A percentile compares a stretch with the other conserved stretches of the same genome.
phyloP scores from a whole-genome alignment of 163 green algal species.

The Chlorella variabilis region DNA sequence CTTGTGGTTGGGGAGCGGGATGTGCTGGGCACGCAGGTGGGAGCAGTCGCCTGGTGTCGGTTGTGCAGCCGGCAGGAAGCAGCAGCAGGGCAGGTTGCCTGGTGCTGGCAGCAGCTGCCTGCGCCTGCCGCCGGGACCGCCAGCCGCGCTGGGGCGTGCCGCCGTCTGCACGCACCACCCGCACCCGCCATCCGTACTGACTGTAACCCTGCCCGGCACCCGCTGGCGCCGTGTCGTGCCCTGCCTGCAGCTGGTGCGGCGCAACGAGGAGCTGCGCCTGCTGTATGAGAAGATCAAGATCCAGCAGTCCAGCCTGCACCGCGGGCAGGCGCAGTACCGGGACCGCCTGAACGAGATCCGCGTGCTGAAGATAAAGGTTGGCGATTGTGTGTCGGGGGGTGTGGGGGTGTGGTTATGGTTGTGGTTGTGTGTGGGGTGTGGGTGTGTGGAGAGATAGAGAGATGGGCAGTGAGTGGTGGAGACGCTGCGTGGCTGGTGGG shows the following conservation, averaged over 20 bases:
- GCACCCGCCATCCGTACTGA: no score
- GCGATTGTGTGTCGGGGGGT: background rate
- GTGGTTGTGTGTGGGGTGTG: background rate
- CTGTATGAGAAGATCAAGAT: slow-evolving; percentile 97
- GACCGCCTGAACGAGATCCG: slow-evolving; percentile 69
- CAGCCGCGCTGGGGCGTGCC: no score
- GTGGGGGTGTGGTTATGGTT: background rate
- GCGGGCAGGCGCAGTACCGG: slow-evolving; percentile 91
- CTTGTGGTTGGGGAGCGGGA: slow-evolving; percentile 89
- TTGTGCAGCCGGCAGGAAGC: background rate
- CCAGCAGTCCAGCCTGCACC: slow-evolving; percentile 83
- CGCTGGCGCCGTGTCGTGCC: no score
- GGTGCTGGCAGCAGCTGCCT: no score
- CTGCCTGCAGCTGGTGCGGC: slow-evolving; percentile 78
- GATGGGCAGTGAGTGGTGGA: no score
- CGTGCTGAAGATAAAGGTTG: slow-evolving; percentile 69
- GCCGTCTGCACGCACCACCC: no score
- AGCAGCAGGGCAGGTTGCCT: no score
- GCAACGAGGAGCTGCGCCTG: slow-evolving; percentile 92
- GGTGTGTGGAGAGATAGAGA: background rate
- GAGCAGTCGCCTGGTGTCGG: background rate
- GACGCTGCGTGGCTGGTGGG: no score
- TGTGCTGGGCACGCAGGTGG: slow-evolving; percentile 74
- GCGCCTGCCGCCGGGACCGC: no score
- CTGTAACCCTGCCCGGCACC: no score